Base-by-base conservation (phyloP, 192 early-diverging fungal species). In the Geranomyces michiganensis region DNA sequence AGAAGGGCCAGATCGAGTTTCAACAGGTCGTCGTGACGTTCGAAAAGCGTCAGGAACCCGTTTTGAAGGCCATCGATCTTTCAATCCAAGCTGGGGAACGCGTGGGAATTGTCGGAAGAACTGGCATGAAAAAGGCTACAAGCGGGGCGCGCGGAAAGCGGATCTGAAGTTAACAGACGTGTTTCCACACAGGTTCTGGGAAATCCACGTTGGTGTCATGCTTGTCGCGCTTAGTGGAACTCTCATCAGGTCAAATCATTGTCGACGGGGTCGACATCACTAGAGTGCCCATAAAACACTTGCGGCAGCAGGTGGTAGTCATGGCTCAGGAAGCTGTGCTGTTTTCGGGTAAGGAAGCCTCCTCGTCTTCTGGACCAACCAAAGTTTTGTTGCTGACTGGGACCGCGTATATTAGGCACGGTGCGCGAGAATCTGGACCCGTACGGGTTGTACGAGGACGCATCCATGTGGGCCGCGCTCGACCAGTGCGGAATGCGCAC, bases 381-480 rank as follows among this genome's bases (percentile, higher is more conserved):
- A 93, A 6, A 92, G 92, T 58, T 88, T 86, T 19, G 61, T 21
- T 41, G 36, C 5, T 10, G 36, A n/a, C n/a, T n/a, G n/a, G n/a
- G n/a, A n/a, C n/a, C n/a, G n/a, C n/a, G n/a, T n/a, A 41, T 41
- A 41, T 41, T 7, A 91, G 90, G 1, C 91, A 95, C 73, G 87
- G 93, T 45, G 62, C 44, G n/a, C 67, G 36, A 41, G 36, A 93
- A 93, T 64, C 62, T 93, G 9, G 92, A 92, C 55, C 90, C 88
- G 12, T 75, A 88, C 31, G 68, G 70, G 44, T 65, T 81, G 44
- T 83, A 88, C 73, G 73, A 70, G 1, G 92, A 94, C 66, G 71
- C 78, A 5, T 84, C 82, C 22, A 65, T 93, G 15, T 94, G 92
- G 92, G 63, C 73, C n/a, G 83, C 76, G 0, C 72, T 95, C 1